Evolutionary conservation across 257 asterid genomes (phyloP).

Genomic region (Forsythia viridissima): DNA sequence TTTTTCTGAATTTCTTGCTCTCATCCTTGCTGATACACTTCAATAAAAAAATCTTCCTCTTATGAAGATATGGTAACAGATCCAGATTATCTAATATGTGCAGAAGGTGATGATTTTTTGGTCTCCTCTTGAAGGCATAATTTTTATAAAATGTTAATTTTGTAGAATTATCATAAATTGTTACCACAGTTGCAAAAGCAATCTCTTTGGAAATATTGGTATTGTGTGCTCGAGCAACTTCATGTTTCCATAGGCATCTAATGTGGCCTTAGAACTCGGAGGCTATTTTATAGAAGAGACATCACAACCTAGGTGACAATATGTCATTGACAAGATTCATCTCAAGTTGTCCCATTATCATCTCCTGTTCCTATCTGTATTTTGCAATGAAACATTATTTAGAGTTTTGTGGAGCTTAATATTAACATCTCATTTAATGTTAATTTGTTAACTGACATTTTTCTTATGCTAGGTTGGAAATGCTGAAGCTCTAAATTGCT

Average conservation of each 20-base stretch:
- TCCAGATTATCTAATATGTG: not conserved
- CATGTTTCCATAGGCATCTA: not conserved
- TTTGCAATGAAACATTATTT: not conserved
- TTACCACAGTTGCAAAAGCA: not conserved
- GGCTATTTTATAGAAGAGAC: not conserved
- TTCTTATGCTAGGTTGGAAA: constrained; percentile 73
- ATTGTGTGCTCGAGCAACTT: not conserved
- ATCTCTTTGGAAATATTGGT: not conserved
- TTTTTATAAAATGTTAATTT: not conserved
- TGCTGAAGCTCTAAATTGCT: constrained; percentile 87
- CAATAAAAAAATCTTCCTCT: not conserved
- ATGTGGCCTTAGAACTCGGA: not conserved
- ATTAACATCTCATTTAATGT: constrained; percentile 20
- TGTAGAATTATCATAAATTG: constrained; percentile 10
- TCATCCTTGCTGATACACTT: not conserved
- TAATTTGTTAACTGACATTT: constrained; percentile 28
- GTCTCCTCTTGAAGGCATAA: constrained; percentile 17
- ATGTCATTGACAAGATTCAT: not conserved
- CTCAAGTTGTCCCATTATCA: not conserved
- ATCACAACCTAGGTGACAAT: not conserved
- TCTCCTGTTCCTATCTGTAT: not conserved
- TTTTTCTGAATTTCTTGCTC: not conserved
- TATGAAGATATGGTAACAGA: not conserved
- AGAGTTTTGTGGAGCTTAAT: constrained; percentile 10
- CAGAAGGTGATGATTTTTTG: not conserved